phyloP scores from a whole-genome alignment of 495 filamentous ascomycete genomes.

The Aspergillus wentii region DNA sequence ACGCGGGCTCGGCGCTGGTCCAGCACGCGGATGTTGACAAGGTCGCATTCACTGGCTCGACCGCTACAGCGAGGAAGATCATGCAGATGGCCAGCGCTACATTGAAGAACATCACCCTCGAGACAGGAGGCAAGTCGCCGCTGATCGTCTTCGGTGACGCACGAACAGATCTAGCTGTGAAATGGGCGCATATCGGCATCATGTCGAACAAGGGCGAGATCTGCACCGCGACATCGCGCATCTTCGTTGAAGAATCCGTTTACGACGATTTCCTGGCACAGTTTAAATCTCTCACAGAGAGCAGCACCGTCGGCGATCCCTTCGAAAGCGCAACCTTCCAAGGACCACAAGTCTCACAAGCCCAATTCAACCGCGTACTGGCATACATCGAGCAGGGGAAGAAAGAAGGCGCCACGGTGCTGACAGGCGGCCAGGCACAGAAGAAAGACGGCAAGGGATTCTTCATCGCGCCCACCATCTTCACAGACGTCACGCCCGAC shows the following conservation, averaged over 20 bases:
- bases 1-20: slow-evolving; percentile 74
- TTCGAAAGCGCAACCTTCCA: slow-evolving; percentile 76
- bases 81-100: slow-evolving; percentile 83
- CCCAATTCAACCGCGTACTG: slow-evolving; percentile 78
- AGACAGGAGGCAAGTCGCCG: slow-evolving; percentile 87
- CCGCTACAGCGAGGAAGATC: slow-evolving; percentile 72
- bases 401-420: slow-evolving; percentile 74
- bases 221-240: slow-evolving; percentile 83
- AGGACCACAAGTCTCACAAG: slow-evolving; percentile 82
- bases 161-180: slow-evolving; percentile 79
- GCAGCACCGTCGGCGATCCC: slow-evolving; percentile 75
- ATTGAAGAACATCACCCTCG: slow-evolving; percentile 90
- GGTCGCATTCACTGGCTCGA: slow-evolving; percentile 87
- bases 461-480: slow-evolving; percentile 69
- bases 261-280: slow-evolving; percentile 70
- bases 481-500: slow-evolving; percentile 60
- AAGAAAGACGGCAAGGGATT: slow-evolving; percentile 52
- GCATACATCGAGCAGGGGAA: slow-evolving; percentile 73
- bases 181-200: slow-evolving; percentile 77
- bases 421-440: slow-evolving; percentile 66
- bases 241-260: slow-evolving; percentile 74
- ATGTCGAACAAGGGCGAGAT: slow-evolving; percentile 82
- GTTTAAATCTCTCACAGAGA: slow-evolving; percentile 63
- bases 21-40: slow-evolving; percentile 76
- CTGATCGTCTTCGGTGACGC: slow-evolving; percentile 83